These are phyloP conservation scores for Kluyveromyces nonfermentans DNA, from an alignment of 805 yeast species.

Conservation along the genomic window DNA sequence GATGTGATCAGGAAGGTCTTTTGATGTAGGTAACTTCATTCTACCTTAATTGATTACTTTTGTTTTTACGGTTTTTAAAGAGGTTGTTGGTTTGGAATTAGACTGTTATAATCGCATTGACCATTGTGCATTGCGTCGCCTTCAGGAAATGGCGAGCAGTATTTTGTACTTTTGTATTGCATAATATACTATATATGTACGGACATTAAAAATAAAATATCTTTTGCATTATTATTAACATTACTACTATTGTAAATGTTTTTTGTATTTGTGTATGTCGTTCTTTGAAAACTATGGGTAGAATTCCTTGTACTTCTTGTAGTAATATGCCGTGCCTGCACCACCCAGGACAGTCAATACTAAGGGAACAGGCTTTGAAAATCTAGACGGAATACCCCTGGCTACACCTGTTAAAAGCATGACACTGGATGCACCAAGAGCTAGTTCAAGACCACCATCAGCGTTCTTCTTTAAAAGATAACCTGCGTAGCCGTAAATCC, in stretches of 20 bases:
- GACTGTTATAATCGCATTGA: background rate
- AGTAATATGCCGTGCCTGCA: constrained; percentile 57
- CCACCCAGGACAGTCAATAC: constrained; percentile 54
- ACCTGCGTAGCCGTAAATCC: constrained; percentile 59
- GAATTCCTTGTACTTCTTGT: constrained; percentile 65
- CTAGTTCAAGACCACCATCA: constrained; percentile 74
- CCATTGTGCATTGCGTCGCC: background rate
- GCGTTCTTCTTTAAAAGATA: constrained; percentile 63
- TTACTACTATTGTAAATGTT: too few relatives aligned
- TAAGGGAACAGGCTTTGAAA: constrained; percentile 70
- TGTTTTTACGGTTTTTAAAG: background rate
- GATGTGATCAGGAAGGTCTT: too few relatives aligned
- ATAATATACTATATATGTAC: background rate
- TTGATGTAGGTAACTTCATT: background rate
- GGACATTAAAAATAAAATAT: background rate
- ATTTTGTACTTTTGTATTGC: too few relatives aligned
- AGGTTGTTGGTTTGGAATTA: background rate
- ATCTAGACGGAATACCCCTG: constrained; percentile 50
- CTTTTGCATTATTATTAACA: background rate
- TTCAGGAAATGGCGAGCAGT: background rate
- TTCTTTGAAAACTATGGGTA: constrained; percentile 30
- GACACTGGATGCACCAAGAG: constrained; percentile 59
- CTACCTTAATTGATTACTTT: background rate
- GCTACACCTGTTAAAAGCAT: constrained; percentile 65
- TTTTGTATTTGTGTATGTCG: too few relatives aligned